phyloP scores from a whole-genome alignment of 2,329 filamentous ascomycete species.

The Dothistroma septosporum region DNA sequence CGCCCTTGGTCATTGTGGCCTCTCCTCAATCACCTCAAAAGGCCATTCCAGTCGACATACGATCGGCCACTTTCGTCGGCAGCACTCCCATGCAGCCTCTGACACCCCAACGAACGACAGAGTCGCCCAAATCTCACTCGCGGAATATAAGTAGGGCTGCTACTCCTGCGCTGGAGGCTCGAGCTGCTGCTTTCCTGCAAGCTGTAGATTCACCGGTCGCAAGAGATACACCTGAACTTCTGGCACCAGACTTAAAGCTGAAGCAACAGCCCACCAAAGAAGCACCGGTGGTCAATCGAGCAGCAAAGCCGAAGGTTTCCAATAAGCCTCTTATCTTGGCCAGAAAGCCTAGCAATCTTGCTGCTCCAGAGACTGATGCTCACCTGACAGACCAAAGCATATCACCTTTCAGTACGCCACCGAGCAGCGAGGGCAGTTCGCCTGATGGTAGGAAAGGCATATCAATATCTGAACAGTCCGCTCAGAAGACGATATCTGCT shows the following conservation, averaged over 20 bases:
- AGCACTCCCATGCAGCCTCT: slow-evolving; percentile 18
- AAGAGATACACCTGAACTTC: slow-evolving; percentile 3
- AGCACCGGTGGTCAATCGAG: slow-evolving; percentile 75
- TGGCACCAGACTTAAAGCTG: background rate
- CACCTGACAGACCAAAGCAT: slow-evolving; percentile 44
- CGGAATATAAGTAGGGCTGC: slow-evolving; percentile 39
- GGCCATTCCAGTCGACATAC: slow-evolving; percentile 18
- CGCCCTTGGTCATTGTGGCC: slow-evolving; percentile 64
- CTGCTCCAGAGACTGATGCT: slow-evolving; percentile 40
- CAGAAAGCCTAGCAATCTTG: slow-evolving; percentile 24
- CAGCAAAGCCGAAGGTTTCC: slow-evolving; percentile 69
- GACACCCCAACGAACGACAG: slow-evolving; percentile 23
- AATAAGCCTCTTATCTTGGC: slow-evolving; percentile 28
- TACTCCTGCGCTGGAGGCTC: slow-evolving; percentile 42
- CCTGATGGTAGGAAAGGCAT: slow-evolving; percentile 23
- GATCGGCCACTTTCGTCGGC: slow-evolving; percentile 9
- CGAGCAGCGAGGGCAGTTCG: slow-evolving; percentile 62
- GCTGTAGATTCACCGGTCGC: slow-evolving; percentile 19
- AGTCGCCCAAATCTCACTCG: slow-evolving; percentile 32
- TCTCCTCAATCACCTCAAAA: slow-evolving; percentile 63
- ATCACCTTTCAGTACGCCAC: slow-evolving; percentile 85
- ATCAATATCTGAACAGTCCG: background rate
- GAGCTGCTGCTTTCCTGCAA: slow-evolving; percentile 35
- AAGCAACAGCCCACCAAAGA: slow-evolving; percentile 37
- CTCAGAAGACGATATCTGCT: slow-evolving; percentile 19